These are phyloP conservation scores for Aspergillus quadrilineatus DNA, from an alignment of 2,329 filamentous ascomycete species.

Conservation along the genomic window DNA sequence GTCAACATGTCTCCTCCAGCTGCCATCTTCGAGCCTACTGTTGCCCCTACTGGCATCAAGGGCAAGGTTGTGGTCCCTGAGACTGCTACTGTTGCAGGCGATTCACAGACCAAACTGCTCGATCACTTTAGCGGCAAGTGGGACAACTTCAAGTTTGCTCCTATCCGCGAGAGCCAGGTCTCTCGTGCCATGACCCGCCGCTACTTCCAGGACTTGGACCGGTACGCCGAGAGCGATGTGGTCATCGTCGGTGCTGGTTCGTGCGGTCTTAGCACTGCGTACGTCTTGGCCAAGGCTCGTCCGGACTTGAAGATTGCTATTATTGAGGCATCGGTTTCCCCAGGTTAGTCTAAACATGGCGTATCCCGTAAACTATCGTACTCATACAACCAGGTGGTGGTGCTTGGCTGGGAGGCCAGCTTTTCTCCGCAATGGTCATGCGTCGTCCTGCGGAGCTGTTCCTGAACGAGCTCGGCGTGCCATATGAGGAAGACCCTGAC, in stretches of 20 bases:
- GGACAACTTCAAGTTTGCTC: constrained; percentile 77
- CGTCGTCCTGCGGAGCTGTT: constrained; percentile 88
- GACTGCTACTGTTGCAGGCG: constrained; percentile 37
- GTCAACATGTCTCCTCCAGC: constrained; percentile 75
- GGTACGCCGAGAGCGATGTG: constrained; percentile 87
- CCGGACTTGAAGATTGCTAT: constrained; percentile 91
- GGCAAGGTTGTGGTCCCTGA: constrained; percentile 47
- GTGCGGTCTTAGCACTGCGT: constrained; percentile 81
- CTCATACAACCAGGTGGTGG: constrained; percentile 62
- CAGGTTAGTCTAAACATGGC: constrained; percentile 45
- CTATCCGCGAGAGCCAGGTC: constrained; percentile 88
- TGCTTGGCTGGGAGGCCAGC: constrained; percentile 89
- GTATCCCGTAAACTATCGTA: neutral
- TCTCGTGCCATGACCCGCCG: constrained; percentile 90
- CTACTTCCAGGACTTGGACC: constrained; percentile 88
- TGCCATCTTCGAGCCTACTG: constrained; percentile 58
- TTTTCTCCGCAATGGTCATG: constrained; percentile 95
- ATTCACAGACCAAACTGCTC: constrained; percentile 55
- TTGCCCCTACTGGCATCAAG: constrained; percentile 40
- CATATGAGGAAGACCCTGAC: constrained; percentile 84
- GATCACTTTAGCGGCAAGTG: constrained; percentile 72
- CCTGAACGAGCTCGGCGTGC: constrained; percentile 74
- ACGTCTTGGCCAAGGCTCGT: constrained; percentile 76
- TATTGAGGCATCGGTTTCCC: constrained; percentile 82
- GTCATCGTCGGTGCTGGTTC: constrained; percentile 91